Evolutionary conservation across 2,329 filamentous ascomycete species (phyloP), one percentile per base, ranked within the genome.

Genomic region (Phoma sp.): DNA sequence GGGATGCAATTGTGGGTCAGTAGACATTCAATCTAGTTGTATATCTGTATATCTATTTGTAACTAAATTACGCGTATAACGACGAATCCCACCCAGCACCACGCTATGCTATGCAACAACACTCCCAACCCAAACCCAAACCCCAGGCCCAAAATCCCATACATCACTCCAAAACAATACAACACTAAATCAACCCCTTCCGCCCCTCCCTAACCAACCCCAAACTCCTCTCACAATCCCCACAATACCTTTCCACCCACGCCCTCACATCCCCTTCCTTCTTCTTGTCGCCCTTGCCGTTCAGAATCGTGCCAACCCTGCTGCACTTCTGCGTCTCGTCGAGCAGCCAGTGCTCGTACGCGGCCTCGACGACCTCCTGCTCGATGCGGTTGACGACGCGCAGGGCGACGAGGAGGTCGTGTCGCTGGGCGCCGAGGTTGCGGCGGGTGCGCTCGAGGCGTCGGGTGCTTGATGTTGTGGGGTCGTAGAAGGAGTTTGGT

Each of bases 281-380:
- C 37, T 66, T 70, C 66, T 82, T 74, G 26, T 68, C 69, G 21
- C 60, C 59, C 26, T 68, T 69, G 21, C 60, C 59, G 17, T 61
- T 50, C 10, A 84, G 68, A 62, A 86, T 74, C 12, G 69, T 71
- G 33, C 82, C 80, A 7, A 86, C 74, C 68, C 89, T 84, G 51
- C 85, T 85, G 73, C 95, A 99, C 42, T 90, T 84, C 28, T 81
- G 76, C 60, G 87, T 88, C 77, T 99, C 95, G 62, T 91, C 88
- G 3, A 84, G 76, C 25, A 98, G 82, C 93, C 93, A 99, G 60
- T 91, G 90, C 77, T 96, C 93, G 88, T 92, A 99, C 74, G 97
- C 93, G 0, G 89, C 89, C 67, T 87, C 84, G 47, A 98, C 76
- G 73, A 96, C 88, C 74, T 97, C 92, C 53, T 84, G 83, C 79